These are phyloP conservation scores for Gonium pectorale DNA, from an alignment of 139 green algal species.

Conservation along the genomic window DNA sequence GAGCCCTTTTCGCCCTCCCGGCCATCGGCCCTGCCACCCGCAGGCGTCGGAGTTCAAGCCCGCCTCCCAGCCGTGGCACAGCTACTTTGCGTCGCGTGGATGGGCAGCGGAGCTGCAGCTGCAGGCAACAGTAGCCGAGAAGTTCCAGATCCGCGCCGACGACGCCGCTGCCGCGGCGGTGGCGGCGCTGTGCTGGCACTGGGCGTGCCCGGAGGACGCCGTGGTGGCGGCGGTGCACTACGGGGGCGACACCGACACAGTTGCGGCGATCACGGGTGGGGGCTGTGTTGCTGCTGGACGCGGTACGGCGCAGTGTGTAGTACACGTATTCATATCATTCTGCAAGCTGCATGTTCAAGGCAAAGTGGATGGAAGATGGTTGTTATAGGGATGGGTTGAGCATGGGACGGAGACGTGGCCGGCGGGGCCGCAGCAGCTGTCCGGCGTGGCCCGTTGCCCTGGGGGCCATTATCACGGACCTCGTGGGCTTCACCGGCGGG, in stretches of 20 bases:
- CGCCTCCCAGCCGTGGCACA: not conserved
- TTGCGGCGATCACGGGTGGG: conserved; percentile 54
- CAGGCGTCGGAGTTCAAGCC: not conserved
- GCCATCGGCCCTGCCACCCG: too few species aligned
- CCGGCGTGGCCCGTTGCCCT: too few species aligned
- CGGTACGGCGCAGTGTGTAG: not conserved
- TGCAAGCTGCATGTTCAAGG: too few species aligned
- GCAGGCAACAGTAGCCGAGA: not conserved
- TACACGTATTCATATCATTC: too few species aligned
- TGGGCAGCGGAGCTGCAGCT: conserved; percentile 48
- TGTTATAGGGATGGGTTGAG: too few species aligned
- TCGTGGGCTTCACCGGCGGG: too few species aligned
- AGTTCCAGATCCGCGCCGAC: conserved; percentile 56
- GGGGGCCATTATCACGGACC: too few species aligned
- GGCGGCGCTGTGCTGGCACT: conserved; percentile 49
- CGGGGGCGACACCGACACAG: conserved; percentile 62
- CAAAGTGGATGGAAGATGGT: too few species aligned
- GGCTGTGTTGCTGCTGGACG: too few species aligned
- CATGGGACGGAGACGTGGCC: too few species aligned
- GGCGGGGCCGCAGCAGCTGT: too few species aligned
- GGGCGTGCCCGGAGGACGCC: conserved; percentile 28
- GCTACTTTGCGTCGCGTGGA: conserved; percentile 23
- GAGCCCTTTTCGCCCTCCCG: too few species aligned
- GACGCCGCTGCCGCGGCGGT: conserved; percentile 48
- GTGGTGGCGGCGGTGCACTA: conserved; percentile 57